Conservation (phyloP, 225 moss, liverwort and hornwort genomes). For the Marchantia polymorpha region DNA sequence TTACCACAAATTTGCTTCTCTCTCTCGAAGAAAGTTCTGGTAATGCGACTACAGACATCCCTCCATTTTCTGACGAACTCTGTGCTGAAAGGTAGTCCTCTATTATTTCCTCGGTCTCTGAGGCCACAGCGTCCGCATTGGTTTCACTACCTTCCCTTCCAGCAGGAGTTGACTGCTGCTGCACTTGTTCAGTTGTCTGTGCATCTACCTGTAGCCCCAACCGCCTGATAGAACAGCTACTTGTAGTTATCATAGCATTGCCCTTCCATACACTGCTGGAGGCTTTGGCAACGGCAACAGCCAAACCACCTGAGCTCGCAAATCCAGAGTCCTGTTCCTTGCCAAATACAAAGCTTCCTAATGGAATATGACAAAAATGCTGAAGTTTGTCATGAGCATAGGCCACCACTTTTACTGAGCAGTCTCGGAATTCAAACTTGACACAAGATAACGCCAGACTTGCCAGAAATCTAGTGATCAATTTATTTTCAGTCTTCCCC, state of each 20-base stretch:
- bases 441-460: conserved; percentile 70
- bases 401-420: conserved; percentile 57
- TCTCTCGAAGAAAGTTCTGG: conserved; percentile 12
- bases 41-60: conserved; percentile 7
- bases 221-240: conserved; percentile 50
- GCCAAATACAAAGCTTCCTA: conserved; percentile 72
- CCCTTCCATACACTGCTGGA: conserved; percentile 49
- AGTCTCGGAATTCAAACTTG: conserved; percentile 70
- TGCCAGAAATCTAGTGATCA: conserved; percentile 51
- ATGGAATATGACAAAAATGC: conserved; percentile 54
- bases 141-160: neutral
- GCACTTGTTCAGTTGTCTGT: neutral
- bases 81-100: conserved; percentile 25
- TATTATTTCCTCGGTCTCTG: conserved; percentile 28
- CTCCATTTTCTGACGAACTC: conserved; percentile 5
- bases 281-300: conserved; percentile 62
- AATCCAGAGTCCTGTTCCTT: conserved; percentile 50
- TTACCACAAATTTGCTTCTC: conserved; percentile 42
- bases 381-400: conserved; percentile 47
- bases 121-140: neutral
- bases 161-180: neutral
- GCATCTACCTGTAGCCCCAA: conserved; percentile 47
- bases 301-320: conserved; percentile 58
- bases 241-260: conserved; percentile 38
- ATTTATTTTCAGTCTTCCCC: conserved; percentile 41